Percentiles rank a stretch among this genome's conserved stretches.
Conservation (phyloP, 1,284 basidiomycete genomes). For the Pholiota adiposa region DNA sequence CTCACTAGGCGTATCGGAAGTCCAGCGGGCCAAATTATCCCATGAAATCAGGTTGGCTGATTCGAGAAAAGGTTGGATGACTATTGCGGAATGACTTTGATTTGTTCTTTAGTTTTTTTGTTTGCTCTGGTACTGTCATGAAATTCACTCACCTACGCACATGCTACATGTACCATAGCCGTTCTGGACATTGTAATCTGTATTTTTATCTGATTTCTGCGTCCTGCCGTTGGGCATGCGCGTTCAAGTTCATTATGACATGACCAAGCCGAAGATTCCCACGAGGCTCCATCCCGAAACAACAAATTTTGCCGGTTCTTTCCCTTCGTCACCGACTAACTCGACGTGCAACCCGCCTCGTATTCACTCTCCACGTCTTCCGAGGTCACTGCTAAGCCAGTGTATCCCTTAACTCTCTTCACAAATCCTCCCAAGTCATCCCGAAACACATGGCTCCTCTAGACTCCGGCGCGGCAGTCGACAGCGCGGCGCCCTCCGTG, state of each 20-base stretch:
- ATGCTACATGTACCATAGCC: neutral
- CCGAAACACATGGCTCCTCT: slow-evolving; percentile 7
- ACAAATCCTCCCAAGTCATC: neutral
- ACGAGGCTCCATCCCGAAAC: slow-evolving; percentile 7
- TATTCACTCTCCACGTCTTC: neutral
- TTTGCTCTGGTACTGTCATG: no score
- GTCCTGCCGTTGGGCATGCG: neutral
- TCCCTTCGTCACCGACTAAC: slow-evolving; percentile 7
- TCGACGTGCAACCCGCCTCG: neutral
- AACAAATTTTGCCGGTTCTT: slow-evolving; percentile 11
- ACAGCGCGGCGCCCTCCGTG: slow-evolving; percentile 27
- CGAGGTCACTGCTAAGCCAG: neutral
- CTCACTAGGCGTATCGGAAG: no score
- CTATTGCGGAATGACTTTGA: no score
- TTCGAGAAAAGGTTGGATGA: no score
- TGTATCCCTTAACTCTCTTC: neutral
- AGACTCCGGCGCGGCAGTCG: slow-evolving; percentile 7
- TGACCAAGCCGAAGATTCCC: slow-evolving; percentile 8
- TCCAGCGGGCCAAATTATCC: no score
- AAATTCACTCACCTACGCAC: no score
- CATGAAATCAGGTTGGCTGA: no score
- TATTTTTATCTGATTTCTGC: neutral
- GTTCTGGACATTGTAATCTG: neutral
- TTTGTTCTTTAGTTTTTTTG: no score
- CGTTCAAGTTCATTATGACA: neutral